Evolutionary conservation across 2,329 filamentous ascomycete genomes (phyloP).

Genomic region (Cytospora piceicola): DNA sequence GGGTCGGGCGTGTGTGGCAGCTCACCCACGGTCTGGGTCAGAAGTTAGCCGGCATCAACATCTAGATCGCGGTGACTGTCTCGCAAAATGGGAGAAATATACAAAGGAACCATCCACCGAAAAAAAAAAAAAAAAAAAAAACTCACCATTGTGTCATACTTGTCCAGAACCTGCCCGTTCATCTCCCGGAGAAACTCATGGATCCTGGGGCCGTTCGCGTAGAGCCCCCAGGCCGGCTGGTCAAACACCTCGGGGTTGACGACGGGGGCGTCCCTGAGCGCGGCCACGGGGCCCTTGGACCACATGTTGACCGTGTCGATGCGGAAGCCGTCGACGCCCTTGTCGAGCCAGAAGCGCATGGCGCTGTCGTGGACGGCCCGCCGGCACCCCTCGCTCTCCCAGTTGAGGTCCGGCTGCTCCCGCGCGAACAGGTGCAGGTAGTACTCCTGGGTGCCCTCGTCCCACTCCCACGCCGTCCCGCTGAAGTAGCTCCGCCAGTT

Average conservation of each 20-base stretch:
- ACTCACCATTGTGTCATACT: constrained; percentile 61
- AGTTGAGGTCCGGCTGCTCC: constrained; percentile 85
- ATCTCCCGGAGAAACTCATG: constrained; percentile 71
- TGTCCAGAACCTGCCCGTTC: constrained; percentile 58
- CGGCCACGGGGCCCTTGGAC: constrained; percentile 54
- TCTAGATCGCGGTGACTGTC: neutral
- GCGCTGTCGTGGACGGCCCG: constrained; percentile 71
- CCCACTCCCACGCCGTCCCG: constrained; percentile 70
- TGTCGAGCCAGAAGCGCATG: constrained; percentile 79
- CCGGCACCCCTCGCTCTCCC: constrained; percentile 72
- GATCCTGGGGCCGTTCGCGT: constrained; percentile 70
- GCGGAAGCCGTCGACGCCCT: constrained; percentile 74
- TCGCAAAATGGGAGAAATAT: neutral
- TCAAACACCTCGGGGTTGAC: constrained; percentile 49
- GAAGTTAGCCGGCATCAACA: neutral
- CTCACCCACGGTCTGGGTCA: constrained; percentile 63
- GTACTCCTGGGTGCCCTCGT: constrained; percentile 73
- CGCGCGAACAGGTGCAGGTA: constrained; percentile 77
- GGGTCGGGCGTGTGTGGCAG: constrained; percentile 65
- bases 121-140: neutral
- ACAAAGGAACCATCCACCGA: no score
- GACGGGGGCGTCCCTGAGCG: constrained; percentile 62
- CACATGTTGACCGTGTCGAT: constrained; percentile 76
- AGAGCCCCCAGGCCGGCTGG: constrained; percentile 60
- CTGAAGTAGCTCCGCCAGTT: constrained; percentile 72